Evolutionary conservation across 306 rosid species (phyloP), one percentile per base, ranked within the genome.

Genomic region (Argentina anserina): DNA sequence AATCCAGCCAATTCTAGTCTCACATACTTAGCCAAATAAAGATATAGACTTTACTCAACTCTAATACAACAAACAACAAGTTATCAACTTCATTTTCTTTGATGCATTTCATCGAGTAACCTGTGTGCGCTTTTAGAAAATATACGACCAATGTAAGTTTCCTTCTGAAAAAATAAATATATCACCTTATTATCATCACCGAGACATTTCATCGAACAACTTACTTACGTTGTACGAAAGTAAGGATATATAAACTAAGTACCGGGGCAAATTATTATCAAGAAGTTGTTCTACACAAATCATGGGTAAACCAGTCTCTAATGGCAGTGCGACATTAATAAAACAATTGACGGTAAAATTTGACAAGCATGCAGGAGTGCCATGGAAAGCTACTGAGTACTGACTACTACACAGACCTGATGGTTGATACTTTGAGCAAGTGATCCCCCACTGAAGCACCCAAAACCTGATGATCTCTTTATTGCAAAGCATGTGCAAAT

Each of bases 401-500:
- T 55, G 62, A 56, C 18, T 11, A 23, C 34, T 25, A 26, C n/a
- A n/a, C 62, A 11, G 34, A 26, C 62, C 34, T 56, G 62, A 25
- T 14, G 71, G 43, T 36, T 6, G 29, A 64, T 33, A 25, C 41
- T 9, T 69, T 7, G 21, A 7, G 23, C 9, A 6, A 67, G 69
- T 36, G 72, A 18, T 36, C 55, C 75, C 85, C 81, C 81, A 77
- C 77, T 75, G 62, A 33, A 45, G 60, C 67, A 78, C 58, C 71
- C 73, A 69, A 81, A 60, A 56, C 64, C 46, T 36, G 69, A 60
- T 47, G 77, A 82, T 26, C 64, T 74, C 73, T 72, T 83, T 76
- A 83, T 85, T 88, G 94, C 81, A 78, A 70, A 31, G 81, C 92
- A 87, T 75, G 87, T 75, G 83, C 85, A 69, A 37, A 26, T 65